Conservation (phyloP, 2,329 filamentous ascomycete species). For the Paraphaeosphaeria minitans region DNA sequence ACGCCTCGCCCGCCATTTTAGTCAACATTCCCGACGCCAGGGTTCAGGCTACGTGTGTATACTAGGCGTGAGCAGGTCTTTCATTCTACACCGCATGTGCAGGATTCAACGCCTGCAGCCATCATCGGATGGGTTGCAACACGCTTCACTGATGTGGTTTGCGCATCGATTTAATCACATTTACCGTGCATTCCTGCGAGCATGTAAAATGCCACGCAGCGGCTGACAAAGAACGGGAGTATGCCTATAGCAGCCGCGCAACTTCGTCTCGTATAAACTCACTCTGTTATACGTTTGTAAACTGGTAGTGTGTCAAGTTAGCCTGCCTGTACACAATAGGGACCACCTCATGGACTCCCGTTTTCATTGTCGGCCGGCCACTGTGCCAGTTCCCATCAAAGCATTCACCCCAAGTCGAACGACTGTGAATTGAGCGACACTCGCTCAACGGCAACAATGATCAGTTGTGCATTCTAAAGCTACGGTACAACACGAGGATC, state of each 20-base stretch:
- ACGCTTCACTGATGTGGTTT: neutral
- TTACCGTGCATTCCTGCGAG: neutral
- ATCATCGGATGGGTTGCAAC: neutral
- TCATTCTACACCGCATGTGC: no score
- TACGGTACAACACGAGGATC: constrained; percentile 15
- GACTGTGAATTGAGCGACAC: neutral
- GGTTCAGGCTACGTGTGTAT: constrained; percentile 1
- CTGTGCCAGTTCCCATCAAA: neutral
- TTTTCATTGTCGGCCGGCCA: no score
- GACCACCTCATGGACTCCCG: no score
- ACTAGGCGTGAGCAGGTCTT: neutral
- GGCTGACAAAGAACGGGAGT: neutral
- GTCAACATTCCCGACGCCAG: constrained; percentile 18
- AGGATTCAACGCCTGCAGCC: neutral
- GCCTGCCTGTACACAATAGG: no score
- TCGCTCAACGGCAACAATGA: constrained; percentile 4
- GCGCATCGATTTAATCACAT: neutral
- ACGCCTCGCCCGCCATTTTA: constrained; percentile 18
- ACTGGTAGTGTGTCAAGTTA: no score
- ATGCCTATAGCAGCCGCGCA: no score
- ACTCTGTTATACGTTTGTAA: no score
- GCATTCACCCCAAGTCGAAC: neutral
- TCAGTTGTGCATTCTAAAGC: constrained; percentile 18
- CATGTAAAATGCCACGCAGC: neutral
- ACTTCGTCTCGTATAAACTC: no score